These are phyloP conservation scores for Leucocoprinus sp. DNA, from an alignment of 768 basidiomycete species.

Conservation along the genomic window DNA sequence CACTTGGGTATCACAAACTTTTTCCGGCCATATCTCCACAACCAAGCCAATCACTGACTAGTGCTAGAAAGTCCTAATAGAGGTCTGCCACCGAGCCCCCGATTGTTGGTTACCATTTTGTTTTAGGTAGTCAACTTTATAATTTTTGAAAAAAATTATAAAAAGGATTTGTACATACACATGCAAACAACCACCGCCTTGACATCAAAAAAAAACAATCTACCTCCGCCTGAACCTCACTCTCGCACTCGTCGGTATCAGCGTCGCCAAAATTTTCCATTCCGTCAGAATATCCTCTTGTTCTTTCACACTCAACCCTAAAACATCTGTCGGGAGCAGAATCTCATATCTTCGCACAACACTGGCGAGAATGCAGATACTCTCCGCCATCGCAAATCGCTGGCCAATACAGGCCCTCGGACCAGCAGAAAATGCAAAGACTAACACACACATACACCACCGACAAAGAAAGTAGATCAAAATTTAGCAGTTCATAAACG, in stretches of 20 bases:
- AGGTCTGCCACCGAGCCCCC: no score
- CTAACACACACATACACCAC: no score
- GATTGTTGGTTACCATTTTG: no score
- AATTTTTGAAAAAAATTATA: no score
- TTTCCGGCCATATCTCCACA: no score
- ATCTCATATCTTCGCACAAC: constrained; percentile 35
- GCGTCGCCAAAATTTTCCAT: constrained; percentile 30
- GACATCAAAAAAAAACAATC: no score
- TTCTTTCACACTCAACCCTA: constrained; percentile 18
- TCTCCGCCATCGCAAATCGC: constrained; percentile 37
- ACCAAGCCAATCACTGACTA: no score
- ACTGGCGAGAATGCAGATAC: constrained; percentile 33
- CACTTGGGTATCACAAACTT: no score
- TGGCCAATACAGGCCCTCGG: constrained; percentile 41
- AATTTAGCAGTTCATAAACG: background rate
- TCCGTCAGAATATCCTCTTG: constrained; percentile 25
- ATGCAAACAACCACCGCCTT: no score
- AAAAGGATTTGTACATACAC: no score
- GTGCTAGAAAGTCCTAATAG: no score
- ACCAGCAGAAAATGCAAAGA: constrained; percentile 37
- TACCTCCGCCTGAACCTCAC: constrained; percentile 13
- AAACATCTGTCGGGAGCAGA: constrained; percentile 28
- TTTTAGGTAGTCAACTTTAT: no score
- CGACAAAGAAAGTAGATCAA: background rate
- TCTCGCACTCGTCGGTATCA: constrained; percentile 25